Evolutionary conservation across 257 asterid genomes (phyloP).

Genomic region (Coffea eugenioides): DNA sequence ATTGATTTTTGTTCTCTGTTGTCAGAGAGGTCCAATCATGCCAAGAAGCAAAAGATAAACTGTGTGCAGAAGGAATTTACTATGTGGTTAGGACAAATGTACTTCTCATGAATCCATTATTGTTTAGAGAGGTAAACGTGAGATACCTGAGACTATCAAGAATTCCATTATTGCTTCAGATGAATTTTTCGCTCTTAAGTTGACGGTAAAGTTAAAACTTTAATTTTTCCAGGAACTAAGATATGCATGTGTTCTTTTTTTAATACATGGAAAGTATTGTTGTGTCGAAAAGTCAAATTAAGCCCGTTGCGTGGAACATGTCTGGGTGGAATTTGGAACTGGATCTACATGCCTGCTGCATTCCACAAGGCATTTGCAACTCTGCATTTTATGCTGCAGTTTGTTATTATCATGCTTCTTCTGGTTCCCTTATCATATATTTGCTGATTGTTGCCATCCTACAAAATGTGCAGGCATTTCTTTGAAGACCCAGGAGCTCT

Average conservation of each 20-base stretch:
- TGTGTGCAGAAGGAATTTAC: background rate
- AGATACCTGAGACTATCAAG: background rate
- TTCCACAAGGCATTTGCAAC: background rate
- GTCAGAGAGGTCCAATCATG: background rate
- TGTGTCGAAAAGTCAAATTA: too few species aligned
- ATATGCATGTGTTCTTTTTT: background rate
- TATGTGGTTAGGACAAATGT: background rate
- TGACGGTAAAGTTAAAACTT: background rate
- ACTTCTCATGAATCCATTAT: background rate
- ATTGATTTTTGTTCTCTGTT: background rate
- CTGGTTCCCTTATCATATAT: background rate
- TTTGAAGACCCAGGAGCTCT: slow-evolving; percentile 83
- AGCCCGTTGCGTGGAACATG: background rate
- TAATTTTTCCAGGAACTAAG: background rate
- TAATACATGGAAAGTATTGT: background rate
- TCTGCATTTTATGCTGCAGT: background rate
- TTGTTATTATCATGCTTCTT: background rate
- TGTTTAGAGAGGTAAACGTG: background rate
- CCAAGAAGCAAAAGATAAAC: background rate
- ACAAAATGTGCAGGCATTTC: slow-evolving; percentile 57
- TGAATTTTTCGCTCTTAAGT: background rate
- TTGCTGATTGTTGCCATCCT: slow-evolving; percentile 20
- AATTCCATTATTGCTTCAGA: background rate
- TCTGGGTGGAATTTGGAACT: background rate
- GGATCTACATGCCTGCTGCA: background rate